Evolutionary conservation across 768 basidiomycete species (phyloP).

Genomic region (Pulveroboletus frians): DNA sequence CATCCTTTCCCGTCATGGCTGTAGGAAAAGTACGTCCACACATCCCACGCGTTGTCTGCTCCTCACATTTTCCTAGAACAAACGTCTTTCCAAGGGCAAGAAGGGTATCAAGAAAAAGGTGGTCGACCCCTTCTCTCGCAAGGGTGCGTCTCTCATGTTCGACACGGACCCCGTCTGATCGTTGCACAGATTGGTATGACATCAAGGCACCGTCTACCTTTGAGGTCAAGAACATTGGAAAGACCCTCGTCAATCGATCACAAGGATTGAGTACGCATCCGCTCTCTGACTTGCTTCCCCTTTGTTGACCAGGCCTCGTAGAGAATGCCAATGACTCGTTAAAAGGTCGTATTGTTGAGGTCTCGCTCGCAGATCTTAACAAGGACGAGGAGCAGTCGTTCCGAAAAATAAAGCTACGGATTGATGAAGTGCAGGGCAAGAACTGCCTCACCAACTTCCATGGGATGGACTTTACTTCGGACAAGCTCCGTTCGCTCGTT

Average conservation of each 20-base stretch:
- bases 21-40: slow-evolving; percentile 71
- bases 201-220: slow-evolving; percentile 98
- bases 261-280: slow-evolving; percentile 87
- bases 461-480: slow-evolving; percentile 99
- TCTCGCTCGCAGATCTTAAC: slow-evolving; percentile 96
- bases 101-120: slow-evolving; percentile 99
- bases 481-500: slow-evolving; percentile 99
- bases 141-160: slow-evolving; percentile 52
- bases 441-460: slow-evolving; percentile 99
- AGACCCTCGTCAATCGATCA: slow-evolving; percentile 97
- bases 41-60: neutral
- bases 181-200: slow-evolving; percentile 90
- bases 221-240: slow-evolving; percentile 93
- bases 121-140: slow-evolving; percentile 99
- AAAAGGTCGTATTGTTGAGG: slow-evolving; percentile 93
- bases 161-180: neutral
- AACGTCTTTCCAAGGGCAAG: slow-evolving; percentile 96
- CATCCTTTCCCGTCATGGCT: slow-evolving; percentile 58
- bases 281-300: neutral
- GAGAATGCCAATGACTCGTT: slow-evolving; percentile 99
- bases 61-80: slow-evolving; percentile 59
- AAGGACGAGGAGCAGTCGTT: slow-evolving; percentile 99
- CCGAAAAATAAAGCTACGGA: slow-evolving; percentile 98
- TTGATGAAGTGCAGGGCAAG: slow-evolving; percentile 96
- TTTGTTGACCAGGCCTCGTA: slow-evolving; percentile 29